phyloP scores from a whole-genome alignment of 1,139 yeast genomes.

The Diutina pseudorugosa region DNA sequence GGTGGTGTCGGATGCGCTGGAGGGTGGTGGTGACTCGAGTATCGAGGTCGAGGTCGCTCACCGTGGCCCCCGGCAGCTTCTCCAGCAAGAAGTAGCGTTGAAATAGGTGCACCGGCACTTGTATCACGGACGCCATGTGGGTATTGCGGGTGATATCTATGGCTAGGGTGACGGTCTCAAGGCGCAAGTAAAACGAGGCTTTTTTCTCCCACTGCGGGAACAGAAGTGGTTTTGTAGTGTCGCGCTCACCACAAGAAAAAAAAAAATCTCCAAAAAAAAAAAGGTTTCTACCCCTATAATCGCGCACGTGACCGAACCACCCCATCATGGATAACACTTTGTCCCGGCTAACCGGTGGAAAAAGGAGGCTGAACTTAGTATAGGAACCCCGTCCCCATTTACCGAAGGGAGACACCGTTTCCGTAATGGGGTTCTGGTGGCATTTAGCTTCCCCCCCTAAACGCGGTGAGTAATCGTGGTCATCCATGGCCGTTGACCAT shows the following conservation, averaged over 20 bases:
- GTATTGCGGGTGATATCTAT: not conserved
- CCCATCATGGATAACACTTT: not conserved
- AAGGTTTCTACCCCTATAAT: not conserved
- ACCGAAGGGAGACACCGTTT: too few species aligned
- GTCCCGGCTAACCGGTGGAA: not conserved
- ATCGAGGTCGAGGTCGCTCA: conserved; percentile 49
- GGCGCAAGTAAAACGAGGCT: not conserved
- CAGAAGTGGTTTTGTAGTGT: not conserved
- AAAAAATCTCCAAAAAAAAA: too few species aligned
- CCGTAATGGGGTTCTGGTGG: too few species aligned
- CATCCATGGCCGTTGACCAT: too few species aligned
- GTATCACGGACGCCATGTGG: not conserved
- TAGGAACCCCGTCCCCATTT: not conserved
- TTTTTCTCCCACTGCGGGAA: not conserved
- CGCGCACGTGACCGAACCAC: not conserved
- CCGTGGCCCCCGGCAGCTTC: conserved; percentile 39
- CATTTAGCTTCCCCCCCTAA: too few species aligned
- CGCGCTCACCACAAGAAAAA: not conserved
- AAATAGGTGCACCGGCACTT: conserved; percentile 15
- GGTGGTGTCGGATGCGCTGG: conserved; percentile 34
- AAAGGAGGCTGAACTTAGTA: not conserved
- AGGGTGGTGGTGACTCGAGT: conserved; percentile 42
- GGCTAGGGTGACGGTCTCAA: not conserved
- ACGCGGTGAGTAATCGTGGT: too few species aligned
- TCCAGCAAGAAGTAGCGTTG: conserved; percentile 46